Percentiles rank a stretch among this genome's conserved stretches.
These are phyloP conservation scores for Puccinia horiana DNA, from an alignment of 1,284 basidiomycete species.

Conservation along the genomic window DNA sequence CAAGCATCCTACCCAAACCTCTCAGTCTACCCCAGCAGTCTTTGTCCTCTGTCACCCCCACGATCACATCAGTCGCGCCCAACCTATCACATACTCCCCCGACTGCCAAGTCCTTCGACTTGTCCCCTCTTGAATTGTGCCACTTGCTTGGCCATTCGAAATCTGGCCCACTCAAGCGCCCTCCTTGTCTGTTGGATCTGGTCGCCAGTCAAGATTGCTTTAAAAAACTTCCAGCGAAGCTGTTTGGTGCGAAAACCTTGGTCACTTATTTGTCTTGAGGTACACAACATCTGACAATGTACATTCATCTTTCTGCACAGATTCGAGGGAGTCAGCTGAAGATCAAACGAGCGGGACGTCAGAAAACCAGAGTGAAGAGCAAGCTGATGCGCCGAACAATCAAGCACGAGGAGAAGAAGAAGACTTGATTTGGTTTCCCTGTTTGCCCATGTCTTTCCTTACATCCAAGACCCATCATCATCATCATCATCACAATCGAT, in stretches of 20 bases:
- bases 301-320: not conserved
- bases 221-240: constrained; percentile 27
- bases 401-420: not conserved
- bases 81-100: not conserved
- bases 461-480: constrained; percentile 15
- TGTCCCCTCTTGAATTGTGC: not conserved
- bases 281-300: not conserved
- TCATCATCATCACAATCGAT: not conserved
- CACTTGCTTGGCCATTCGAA: not conserved
- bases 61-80: not conserved
- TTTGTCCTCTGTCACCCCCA: not conserved
- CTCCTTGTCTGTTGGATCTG: constrained; percentile 29
- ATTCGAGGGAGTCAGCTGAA: not conserved
- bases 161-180: not conserved
- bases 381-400: not conserved
- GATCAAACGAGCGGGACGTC: not conserved
- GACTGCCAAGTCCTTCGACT: constrained; percentile 3
- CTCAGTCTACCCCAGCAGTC: not conserved
- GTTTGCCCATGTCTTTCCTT: not conserved
- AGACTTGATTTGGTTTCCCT: constrained; percentile 27
- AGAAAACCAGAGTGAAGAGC: not conserved
- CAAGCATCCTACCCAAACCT: constrained; percentile 7
- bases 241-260: constrained; percentile 4
- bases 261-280: not conserved
- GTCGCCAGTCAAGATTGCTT: constrained; percentile 33